Evolutionary conservation across 768 basidiomycete genomes (phyloP).

Genomic region (Trametes coccinea): DNA sequence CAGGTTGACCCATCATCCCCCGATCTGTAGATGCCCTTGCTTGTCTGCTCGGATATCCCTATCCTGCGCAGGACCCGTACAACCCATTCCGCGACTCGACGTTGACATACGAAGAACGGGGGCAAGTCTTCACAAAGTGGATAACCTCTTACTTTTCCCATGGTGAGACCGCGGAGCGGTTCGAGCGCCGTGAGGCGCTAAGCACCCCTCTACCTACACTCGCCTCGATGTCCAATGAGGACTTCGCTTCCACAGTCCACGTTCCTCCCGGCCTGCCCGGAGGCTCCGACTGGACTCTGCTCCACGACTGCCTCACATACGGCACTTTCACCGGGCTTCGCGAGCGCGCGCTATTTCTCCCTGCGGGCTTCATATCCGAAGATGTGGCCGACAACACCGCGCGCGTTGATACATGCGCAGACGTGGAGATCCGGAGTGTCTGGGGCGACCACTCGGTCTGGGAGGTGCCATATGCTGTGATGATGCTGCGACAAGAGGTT

Average conservation of each 20-base stretch:
- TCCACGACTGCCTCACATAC: not conserved
- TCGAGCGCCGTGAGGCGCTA: not conserved
- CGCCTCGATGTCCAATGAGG: not conserved
- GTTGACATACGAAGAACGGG: slow-evolving; percentile 6
- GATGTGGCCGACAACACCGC: not conserved
- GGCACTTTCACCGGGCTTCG: not conserved
- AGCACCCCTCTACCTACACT: not conserved
- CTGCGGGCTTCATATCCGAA: not conserved
- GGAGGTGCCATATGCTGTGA: slow-evolving; percentile 4
- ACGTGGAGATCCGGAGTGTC: slow-evolving; percentile 4
- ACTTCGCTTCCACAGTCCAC: not conserved
- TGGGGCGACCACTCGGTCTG: slow-evolving; percentile 11
- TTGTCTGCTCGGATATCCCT: slow-evolving; percentile 7
- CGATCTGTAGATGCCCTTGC: not conserved
- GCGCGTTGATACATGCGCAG: not conserved
- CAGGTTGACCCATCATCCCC: too few relatives aligned
- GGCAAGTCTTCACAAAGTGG: slow-evolving; percentile 1
- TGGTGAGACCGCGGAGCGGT: not conserved
- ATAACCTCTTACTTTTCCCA: slow-evolving; percentile 8
- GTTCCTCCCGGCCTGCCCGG: slow-evolving; percentile 1
- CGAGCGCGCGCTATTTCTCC: not conserved
- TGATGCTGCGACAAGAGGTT: not conserved
- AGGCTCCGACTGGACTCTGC: slow-evolving; percentile 5
- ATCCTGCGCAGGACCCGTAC: not conserved
- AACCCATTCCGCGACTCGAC: slow-evolving; percentile 4